Evolutionary conservation across 257 asterid genomes (phyloP).

Genomic region (Solanum chiquidenum): DNA sequence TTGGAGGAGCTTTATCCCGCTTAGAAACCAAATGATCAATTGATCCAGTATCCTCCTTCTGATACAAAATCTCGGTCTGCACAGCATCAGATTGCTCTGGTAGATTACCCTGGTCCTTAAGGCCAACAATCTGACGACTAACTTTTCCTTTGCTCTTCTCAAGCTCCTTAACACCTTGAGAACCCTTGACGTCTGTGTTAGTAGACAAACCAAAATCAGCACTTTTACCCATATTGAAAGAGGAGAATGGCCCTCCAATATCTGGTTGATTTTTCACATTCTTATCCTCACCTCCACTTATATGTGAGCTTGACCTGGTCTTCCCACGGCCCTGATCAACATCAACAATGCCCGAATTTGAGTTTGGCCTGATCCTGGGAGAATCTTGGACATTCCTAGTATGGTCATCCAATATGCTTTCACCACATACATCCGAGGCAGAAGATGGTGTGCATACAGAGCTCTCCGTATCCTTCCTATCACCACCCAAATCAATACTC

Average conservation of each 20-base stretch:
- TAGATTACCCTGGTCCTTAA: slow-evolving; percentile 20
- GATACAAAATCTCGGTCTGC: slow-evolving; percentile 26
- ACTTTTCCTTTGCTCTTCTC: slow-evolving; percentile 7
- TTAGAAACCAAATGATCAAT: slow-evolving; percentile 19
- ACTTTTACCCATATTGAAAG: slow-evolving; percentile 14
- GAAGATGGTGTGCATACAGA: slow-evolving; percentile 47
- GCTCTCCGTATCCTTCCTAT: slow-evolving; percentile 59
- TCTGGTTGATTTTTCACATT: slow-evolving; percentile 17
- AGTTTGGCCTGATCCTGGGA: slow-evolving; percentile 19
- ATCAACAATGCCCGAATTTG: slow-evolving; percentile 16
- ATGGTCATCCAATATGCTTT: not conserved
- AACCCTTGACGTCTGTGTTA: slow-evolving; percentile 22
- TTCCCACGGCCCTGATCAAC: slow-evolving; percentile 24
- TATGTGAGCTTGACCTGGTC: slow-evolving; percentile 32
- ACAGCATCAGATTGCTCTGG: slow-evolving; percentile 13
- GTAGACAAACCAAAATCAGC: slow-evolving; percentile 15
- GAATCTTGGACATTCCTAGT: slow-evolving; percentile 21
- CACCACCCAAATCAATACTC: slow-evolving; percentile 66
- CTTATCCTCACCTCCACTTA: slow-evolving; percentile 17
- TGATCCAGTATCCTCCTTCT: slow-evolving; percentile 28
- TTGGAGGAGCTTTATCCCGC: slow-evolving; percentile 22
- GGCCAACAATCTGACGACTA: slow-evolving; percentile 22
- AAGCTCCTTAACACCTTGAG: slow-evolving; percentile 23
- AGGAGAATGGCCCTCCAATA: slow-evolving; percentile 21
- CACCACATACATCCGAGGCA: not conserved